phyloP scores from a whole-genome alignment of 257 asterid species.

The Coffea canephora region DNA sequence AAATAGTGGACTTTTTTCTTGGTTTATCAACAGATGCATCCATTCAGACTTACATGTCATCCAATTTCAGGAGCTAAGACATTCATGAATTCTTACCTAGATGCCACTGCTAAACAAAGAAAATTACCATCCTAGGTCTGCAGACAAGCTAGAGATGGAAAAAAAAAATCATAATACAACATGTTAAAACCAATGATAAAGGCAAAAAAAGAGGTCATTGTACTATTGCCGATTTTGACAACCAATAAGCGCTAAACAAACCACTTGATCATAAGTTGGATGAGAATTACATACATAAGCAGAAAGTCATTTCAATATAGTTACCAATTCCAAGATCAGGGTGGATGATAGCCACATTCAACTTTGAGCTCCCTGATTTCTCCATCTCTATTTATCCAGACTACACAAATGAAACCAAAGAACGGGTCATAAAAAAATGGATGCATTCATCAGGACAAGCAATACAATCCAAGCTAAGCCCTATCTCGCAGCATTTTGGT shows the following conservation, averaged over 20 bases:
- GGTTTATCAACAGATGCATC: background rate
- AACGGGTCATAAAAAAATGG: background rate
- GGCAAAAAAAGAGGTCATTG: background rate
- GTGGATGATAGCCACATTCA: slow-evolving; percentile 37
- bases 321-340: slow-evolving; percentile 51
- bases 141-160: background rate
- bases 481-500: too few relatives aligned
- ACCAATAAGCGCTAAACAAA: background rate
- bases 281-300: background rate
- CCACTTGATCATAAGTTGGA: background rate
- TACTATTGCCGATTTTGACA: background rate
- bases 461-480: too few relatives aligned
- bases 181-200: background rate
- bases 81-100: background rate
- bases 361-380: slow-evolving; percentile 23
- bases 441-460: too few relatives aligned
- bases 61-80: background rate
- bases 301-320: background rate
- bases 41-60: background rate
- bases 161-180: background rate
- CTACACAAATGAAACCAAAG: background rate
- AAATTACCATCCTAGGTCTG: background rate
- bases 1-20: background rate
- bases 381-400: slow-evolving; percentile 20
- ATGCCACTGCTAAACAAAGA: background rate